A percentile compares a stretch with the other conserved stretches of the same genome.
Conservation (phyloP, 2,329 filamentous ascomycete species). For the Penicillium sp. region DNA sequence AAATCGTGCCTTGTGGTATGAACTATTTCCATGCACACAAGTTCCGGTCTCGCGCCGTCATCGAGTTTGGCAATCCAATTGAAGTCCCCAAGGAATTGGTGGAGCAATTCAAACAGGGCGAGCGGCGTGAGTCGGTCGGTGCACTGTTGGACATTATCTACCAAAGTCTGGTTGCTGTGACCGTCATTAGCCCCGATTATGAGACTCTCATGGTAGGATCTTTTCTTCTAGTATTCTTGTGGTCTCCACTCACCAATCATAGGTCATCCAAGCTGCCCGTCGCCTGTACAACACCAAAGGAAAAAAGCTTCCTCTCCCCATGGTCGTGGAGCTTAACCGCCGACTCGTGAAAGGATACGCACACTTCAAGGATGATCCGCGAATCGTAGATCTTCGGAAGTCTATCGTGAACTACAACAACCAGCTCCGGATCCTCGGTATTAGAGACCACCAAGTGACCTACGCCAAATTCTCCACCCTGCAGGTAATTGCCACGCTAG, state of each 20-base stretch:
- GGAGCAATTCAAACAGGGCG: conserved; percentile 76
- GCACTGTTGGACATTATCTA: conserved; percentile 83
- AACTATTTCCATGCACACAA: conserved; percentile 99
- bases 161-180: conserved; percentile 79
- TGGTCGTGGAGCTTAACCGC: conserved; percentile 91
- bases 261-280: conserved; percentile 87
- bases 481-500: conserved; percentile 70
- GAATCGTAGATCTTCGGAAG: conserved; percentile 71
- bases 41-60: conserved; percentile 90
- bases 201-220: conserved; percentile 77
- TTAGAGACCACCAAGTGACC: conserved; percentile 91
- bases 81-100: conserved; percentile 80
- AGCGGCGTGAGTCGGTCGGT: conserved; percentile 82
- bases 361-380: conserved; percentile 84
- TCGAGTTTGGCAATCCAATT: conserved; percentile 89
- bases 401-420: conserved; percentile 83
- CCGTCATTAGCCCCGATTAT: conserved; percentile 88
- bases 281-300: conserved; percentile 91
- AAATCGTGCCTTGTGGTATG: conserved; percentile 96
- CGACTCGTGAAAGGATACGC: conserved; percentile 88
- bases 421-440: conserved; percentile 76
- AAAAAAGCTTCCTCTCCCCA: conserved; percentile 86
- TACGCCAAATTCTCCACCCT: conserved; percentile 80
- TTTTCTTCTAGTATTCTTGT: background rate
- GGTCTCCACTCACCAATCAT: conserved; percentile 29